Base-by-base conservation (phyloP, 1,284 basidiomycete species). In the Butyriboletus appendiculatus region DNA sequence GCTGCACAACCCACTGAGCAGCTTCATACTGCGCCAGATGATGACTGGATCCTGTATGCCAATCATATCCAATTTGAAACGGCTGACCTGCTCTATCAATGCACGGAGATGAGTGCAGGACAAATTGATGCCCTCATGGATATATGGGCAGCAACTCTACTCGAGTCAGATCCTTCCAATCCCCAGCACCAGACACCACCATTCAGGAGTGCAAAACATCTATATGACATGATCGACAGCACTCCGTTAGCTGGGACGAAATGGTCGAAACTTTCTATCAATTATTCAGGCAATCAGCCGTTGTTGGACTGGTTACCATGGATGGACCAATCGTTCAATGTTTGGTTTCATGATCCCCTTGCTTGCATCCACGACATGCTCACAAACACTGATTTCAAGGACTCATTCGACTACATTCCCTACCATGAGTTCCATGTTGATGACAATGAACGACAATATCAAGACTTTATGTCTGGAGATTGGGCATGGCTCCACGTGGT, bases 201-300 rank as follows among this genome's bases (percentile, higher is more conserved):
- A 20, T 73, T 71, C 40, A 20, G 43, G 3, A 53, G 56, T 18
- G 44, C 63, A 38, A 38, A 62, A 10, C 57, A 73, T 9, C 37
- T 75, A 2, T 70, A 73, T 33, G n/a, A 56, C 3, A 58, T 48
- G 2, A 74, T 75, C 22, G 67, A 75, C 43, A 40, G 20, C 4
- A 69, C 61, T 4, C 32, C 39, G 15, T 39, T 63, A 33, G 73
- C 71, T 4, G 62, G 67, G 45, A 60, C 58, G 2, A 65, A 69
- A 4, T 74, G 72, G 71, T 41, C 66, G 35, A 63, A 48, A 1
- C 64, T 73, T 38, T 37, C 38, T 1, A 38, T 68, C 2, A 43
- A 50, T 4, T 70, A 67, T 24, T 50, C 47, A 14, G 67, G 64
- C 1, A 35, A 49, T 32, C 34, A 16, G 8, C 34, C 4, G 4